Evolutionary conservation across 345 rosid genomes (phyloP).

Genomic region (Murraya paniculata): DNA sequence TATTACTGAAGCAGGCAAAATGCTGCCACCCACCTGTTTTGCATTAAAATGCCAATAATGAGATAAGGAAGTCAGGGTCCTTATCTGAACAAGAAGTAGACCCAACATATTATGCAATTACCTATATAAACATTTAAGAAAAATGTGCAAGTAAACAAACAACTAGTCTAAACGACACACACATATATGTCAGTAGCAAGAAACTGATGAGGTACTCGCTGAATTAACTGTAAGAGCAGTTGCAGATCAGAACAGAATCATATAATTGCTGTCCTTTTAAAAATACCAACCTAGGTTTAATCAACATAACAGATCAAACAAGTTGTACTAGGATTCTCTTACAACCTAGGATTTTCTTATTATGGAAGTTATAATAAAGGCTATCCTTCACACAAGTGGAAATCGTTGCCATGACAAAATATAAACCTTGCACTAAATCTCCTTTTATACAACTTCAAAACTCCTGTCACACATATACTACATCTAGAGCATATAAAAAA

Average conservation of each 20-base stretch:
- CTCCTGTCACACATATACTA: neutral
- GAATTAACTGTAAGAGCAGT: neutral
- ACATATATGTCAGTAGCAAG: neutral
- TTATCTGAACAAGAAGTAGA: neutral
- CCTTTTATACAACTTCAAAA: neutral
- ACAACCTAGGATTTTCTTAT: neutral
- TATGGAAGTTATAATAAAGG: neutral
- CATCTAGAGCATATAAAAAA: neutral
- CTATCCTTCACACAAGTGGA: neutral
- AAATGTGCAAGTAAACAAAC: neutral
- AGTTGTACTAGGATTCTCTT: neutral
- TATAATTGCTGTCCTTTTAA: neutral
- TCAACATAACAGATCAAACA: neutral
- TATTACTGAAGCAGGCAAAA: conserved; percentile 92
- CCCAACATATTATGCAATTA: neutral
- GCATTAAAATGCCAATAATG: conserved; percentile 3
- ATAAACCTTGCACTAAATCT: neutral
- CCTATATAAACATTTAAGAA: neutral
- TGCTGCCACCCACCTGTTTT: conserved; percentile 83
- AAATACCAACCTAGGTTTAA: neutral
- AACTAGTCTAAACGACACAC: neutral
- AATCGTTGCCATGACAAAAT: neutral
- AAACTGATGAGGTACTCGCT: neutral
- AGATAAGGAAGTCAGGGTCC: neutral
- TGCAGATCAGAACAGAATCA: neutral